Percentiles rank a stretch among this genome's conserved stretches.
These are phyloP conservation scores for Climacium dendroides DNA, from an alignment of 225 moss, liverwort and hornwort genomes.

Conservation along the genomic window DNA sequence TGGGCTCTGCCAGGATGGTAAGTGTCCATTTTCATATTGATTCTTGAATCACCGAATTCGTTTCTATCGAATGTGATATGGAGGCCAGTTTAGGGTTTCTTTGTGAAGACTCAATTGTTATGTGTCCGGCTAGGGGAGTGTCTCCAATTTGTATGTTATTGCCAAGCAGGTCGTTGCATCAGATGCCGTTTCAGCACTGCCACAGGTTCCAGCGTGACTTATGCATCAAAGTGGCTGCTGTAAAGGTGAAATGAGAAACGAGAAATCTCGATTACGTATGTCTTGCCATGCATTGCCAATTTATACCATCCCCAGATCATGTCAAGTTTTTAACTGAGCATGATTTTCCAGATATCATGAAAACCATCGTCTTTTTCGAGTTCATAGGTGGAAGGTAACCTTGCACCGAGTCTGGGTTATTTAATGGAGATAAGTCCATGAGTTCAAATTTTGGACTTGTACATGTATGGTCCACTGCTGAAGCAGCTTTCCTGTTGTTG, in stretches of 20 bases:
- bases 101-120: neutral
- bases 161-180: neutral
- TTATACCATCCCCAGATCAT: neutral
- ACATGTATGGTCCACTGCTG: conserved; percentile 9
- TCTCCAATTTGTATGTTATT: neutral
- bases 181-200: neutral
- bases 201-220: neutral
- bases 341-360: neutral
- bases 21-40: neutral
- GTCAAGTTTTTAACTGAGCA: neutral
- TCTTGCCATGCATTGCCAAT: neutral
- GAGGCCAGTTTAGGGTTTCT: neutral
- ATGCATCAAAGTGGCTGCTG: neutral
- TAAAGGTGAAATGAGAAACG: too few relatives aligned
- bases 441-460: neutral
- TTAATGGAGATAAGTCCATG: neutral
- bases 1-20: neutral
- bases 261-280: neutral
- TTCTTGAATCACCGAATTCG: neutral
- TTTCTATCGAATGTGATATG: neutral
- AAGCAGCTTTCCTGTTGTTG: conserved; percentile 6
- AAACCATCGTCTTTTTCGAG: neutral
- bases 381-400: neutral
- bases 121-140: neutral
- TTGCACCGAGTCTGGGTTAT: neutral